Conservation (phyloP, 768 basidiomycete genomes). For the Infundibulicybe gibba region DNA sequence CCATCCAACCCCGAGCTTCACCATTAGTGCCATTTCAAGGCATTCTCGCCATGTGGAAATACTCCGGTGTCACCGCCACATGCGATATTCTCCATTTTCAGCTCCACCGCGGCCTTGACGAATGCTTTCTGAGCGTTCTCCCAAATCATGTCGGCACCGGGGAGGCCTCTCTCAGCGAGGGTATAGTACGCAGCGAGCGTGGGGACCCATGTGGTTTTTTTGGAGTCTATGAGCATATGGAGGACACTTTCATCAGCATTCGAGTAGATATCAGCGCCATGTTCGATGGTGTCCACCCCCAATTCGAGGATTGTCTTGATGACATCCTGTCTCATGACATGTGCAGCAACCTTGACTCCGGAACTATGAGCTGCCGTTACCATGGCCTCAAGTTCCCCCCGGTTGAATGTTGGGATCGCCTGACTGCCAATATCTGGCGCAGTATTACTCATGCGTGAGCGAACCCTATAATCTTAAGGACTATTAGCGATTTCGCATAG, state of each 20-base stretch:
- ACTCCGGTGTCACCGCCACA: constrained; percentile 66
- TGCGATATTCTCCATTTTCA: constrained; percentile 44
- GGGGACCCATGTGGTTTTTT: constrained; percentile 48
- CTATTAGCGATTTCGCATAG: no score
- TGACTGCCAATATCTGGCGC: constrained; percentile 28
- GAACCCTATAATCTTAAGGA: constrained; percentile 46
- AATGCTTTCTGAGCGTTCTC: constrained; percentile 35
- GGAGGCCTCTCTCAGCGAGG: constrained; percentile 8
- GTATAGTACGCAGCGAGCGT: constrained; percentile 52
- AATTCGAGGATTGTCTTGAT: constrained; percentile 30
- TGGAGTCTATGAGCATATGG: constrained; percentile 19
- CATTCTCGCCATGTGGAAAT: constrained; percentile 59
- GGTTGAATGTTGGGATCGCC: constrained; percentile 40
- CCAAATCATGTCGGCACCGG: constrained; percentile 27
- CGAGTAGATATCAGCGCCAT: constrained; percentile 35
- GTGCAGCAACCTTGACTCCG: constrained; percentile 58
- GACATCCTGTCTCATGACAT: constrained; percentile 33
- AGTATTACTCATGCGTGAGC: constrained; percentile 40
- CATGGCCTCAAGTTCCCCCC: constrained; percentile 42
- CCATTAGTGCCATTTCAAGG: constrained; percentile 63
- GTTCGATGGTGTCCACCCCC: constrained; percentile 55
- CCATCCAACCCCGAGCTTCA: constrained; percentile 43
- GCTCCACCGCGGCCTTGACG: constrained; percentile 32
- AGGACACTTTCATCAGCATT: constrained; percentile 10
- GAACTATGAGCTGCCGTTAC: constrained; percentile 47